These are phyloP conservation scores for Apiotrichum domesticum DNA, from an alignment of 1,284 basidiomycete genomes.

Conservation along the genomic window DNA sequence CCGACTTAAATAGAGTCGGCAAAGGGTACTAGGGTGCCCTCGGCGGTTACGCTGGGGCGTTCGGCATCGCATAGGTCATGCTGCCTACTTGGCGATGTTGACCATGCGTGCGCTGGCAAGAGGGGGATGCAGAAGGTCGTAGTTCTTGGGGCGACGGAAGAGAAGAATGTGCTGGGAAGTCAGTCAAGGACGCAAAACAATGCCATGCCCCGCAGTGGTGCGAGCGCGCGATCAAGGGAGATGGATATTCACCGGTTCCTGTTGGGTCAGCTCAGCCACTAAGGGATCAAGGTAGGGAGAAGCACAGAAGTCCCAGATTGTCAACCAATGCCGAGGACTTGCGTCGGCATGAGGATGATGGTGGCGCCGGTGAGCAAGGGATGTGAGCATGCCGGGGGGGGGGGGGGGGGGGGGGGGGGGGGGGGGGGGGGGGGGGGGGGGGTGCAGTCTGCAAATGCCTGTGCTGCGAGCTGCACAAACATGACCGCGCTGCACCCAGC, in stretches of 20 bases:
- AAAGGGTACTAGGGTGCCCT: too few relatives aligned
- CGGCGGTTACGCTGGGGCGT: too few relatives aligned
- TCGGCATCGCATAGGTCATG: neutral
- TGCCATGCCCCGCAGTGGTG: neutral
- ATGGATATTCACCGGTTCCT: slow-evolving; percentile 33
- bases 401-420: too few relatives aligned
- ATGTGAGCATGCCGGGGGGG: too few relatives aligned
- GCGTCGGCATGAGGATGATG: neutral
- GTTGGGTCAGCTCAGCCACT: neutral
- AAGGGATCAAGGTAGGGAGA: too few relatives aligned
- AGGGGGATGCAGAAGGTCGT: slow-evolving; percentile 36
- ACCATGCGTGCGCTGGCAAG: slow-evolving; percentile 25
- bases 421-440: too few relatives aligned
- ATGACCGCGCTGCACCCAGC: neutral
- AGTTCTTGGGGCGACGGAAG: slow-evolving; percentile 43
- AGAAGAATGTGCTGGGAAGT: slow-evolving; percentile 38
- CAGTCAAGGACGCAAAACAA: neutral
- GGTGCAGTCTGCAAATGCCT: neutral
- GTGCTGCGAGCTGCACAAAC: neutral
- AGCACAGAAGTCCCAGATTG: neutral
- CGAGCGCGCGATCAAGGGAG: neutral
- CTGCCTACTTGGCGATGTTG: slow-evolving; percentile 19
- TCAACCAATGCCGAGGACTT: too few relatives aligned
- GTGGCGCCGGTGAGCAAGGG: too few relatives aligned
- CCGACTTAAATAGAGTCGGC: too few relatives aligned